These are phyloP conservation scores for Areca catechu DNA, from an alignment of 176 grass and related monocot genomes.

Conservation along the genomic window DNA sequence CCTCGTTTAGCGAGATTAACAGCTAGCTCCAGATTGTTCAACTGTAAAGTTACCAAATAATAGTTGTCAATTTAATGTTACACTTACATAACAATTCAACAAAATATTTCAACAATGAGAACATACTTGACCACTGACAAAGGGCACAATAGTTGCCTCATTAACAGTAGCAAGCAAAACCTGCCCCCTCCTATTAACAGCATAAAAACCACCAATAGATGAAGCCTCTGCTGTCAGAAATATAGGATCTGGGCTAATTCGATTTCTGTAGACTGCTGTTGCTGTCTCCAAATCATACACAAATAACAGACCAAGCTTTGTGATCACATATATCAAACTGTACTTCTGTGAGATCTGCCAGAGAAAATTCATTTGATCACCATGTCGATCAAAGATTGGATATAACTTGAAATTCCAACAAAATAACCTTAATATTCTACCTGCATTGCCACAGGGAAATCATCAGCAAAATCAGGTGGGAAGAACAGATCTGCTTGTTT, in stretches of 20 bases:
- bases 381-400: slow-evolving; percentile 6
- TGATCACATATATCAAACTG: slow-evolving; percentile 89
- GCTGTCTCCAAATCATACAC: slow-evolving; percentile 97
- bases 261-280: slow-evolving; percentile 91
- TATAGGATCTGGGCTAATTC: slow-evolving; percentile 97
- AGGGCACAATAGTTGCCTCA: slow-evolving; percentile 83
- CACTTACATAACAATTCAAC: no score
- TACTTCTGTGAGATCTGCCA: slow-evolving; percentile 92
- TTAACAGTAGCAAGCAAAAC: slow-evolving; percentile 95
- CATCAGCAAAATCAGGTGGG: slow-evolving; percentile 92
- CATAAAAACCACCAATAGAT: slow-evolving; percentile 84
- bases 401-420: not conserved
- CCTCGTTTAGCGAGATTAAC: slow-evolving; percentile 98
- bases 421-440: slow-evolving; percentile 22
- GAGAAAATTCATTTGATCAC: slow-evolving; percentile 1
- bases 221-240: slow-evolving; percentile 89
- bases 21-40: slow-evolving; percentile 97
- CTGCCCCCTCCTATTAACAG: slow-evolving; percentile 91
- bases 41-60: slow-evolving; percentile 25
- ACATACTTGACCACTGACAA: slow-evolving; percentile 82
- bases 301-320: slow-evolving; percentile 91
- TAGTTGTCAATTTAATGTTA: no score
- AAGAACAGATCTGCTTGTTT: slow-evolving; percentile 97
- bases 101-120: not conserved
- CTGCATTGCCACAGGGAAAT: slow-evolving; percentile 99